Evolutionary conservation across 371 early-diverging fungal genomes (phyloP).

Genomic region (Lichtheimia corymbifera): DNA sequence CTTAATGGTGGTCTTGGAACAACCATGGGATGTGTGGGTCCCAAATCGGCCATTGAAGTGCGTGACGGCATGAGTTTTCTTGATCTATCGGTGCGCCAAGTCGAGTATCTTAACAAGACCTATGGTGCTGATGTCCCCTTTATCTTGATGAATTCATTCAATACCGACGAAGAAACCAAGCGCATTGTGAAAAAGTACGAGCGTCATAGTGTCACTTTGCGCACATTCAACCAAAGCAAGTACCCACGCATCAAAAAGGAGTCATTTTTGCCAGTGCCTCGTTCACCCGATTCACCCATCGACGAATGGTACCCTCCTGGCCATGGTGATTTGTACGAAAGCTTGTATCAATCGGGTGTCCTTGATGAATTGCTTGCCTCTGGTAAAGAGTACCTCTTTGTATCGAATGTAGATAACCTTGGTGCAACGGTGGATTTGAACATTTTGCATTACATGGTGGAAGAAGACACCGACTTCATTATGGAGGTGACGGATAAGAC

Average conservation of each 20-base stretch:
- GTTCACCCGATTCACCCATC: conserved; percentile 53
- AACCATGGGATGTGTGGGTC: conserved; percentile 99
- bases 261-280: conserved; percentile 85
- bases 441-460: conserved; percentile 91
- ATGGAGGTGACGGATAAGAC: conserved; percentile 99
- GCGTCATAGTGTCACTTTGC: conserved; percentile 84
- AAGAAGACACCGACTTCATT: conserved; percentile 90
- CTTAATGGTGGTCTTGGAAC: conserved; percentile 99
- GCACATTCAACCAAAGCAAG: conserved; percentile 97
- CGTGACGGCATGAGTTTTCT: conserved; percentile 98
- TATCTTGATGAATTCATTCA: conserved; percentile 99
- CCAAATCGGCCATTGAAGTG: conserved; percentile 98
- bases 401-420: conserved; percentile 99
- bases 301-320: conserved; percentile 96
- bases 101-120: conserved; percentile 94
- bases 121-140: conserved; percentile 93
- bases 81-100: conserved; percentile 97
- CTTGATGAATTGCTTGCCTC: conserved; percentile 92
- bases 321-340: conserved; percentile 98
- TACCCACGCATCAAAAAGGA: conserved; percentile 96
- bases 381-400: conserved; percentile 99
- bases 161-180: conserved; percentile 97
- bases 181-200: conserved; percentile 96
- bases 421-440: conserved; percentile 97
- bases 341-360: conserved; percentile 90